Evolutionary conservation across 2,329 filamentous ascomycete genomes (phyloP).

Genomic region (Aureobasidium sp.): DNA sequence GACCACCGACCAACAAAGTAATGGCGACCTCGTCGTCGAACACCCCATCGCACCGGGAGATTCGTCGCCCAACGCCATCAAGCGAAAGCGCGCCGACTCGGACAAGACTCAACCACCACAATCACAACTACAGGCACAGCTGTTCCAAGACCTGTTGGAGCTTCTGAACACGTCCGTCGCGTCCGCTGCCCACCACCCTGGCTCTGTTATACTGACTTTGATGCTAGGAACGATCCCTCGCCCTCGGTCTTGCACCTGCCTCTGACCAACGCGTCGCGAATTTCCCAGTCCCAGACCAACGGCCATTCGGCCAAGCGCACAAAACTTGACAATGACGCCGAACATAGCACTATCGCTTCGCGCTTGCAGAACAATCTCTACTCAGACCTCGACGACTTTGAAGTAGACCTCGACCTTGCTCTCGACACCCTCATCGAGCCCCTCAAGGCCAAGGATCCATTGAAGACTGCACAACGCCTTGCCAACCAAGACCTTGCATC

Average conservation of each 20-base stretch:
- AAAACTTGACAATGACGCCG: slow-evolving; percentile 29
- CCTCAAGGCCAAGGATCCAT: slow-evolving; percentile 21
- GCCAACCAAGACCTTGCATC: slow-evolving; percentile 30
- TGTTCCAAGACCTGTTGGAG: slow-evolving; percentile 32
- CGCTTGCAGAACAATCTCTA: slow-evolving; percentile 33
- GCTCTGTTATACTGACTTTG: slow-evolving; percentile 11
- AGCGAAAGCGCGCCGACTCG: slow-evolving; percentile 35
- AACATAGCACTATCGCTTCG: slow-evolving; percentile 29
- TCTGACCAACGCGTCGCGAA: slow-evolving; percentile 20
- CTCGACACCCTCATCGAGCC: slow-evolving; percentile 30
- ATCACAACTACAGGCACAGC: slow-evolving; percentile 21
- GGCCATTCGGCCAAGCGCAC: slow-evolving; percentile 39
- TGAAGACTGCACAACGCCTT: slow-evolving; percentile 12
- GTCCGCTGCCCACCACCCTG: background rate
- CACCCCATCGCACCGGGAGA: slow-evolving; percentile 12
- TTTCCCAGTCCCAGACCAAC: slow-evolving; percentile 18
- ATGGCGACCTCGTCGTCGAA: slow-evolving; percentile 7
- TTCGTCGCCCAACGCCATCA: slow-evolving; percentile 20
- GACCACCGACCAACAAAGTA: background rate
- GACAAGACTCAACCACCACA: slow-evolving; percentile 16
- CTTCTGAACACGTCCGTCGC: slow-evolving; percentile 32
- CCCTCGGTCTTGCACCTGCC: slow-evolving; percentile 37
- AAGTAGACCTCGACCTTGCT: slow-evolving; percentile 34
- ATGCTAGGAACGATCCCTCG: slow-evolving; percentile 29
- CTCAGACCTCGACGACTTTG: slow-evolving; percentile 13